A percentile compares a stretch with the other conserved stretches of the same genome.
These are phyloP conservation scores for Pythium guiyangense DNA, from an alignment of 352 stramenopile species.

Conservation along the genomic window DNA sequence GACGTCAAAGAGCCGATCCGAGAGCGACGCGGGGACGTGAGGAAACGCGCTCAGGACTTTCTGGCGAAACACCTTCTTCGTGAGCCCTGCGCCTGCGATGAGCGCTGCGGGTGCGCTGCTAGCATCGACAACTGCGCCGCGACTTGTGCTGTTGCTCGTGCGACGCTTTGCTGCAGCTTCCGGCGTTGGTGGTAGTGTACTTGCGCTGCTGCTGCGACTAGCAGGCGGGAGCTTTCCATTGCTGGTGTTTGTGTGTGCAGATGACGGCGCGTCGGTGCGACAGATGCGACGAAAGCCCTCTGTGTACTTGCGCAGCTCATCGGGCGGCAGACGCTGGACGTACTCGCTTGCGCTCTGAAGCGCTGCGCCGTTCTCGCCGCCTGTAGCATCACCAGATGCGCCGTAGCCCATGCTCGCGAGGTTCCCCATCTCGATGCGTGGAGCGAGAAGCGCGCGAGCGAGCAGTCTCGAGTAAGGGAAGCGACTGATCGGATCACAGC, in stretches of 20 bases:
- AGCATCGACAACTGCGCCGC: constrained; percentile 2
- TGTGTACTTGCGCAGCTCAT: constrained; percentile 61
- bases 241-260: neutral
- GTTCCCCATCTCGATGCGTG: constrained; percentile 45
- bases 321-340: constrained; percentile 45
- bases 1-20: constrained; percentile 81
- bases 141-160: constrained; percentile 1
- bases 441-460: neutral
- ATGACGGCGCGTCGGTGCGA: constrained; percentile 26
- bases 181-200: neutral
- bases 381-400: constrained; percentile 1
- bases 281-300: constrained; percentile 74
- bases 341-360: constrained; percentile 19
- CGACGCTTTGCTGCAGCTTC: constrained; percentile 4
- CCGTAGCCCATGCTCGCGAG: constrained; percentile 52
- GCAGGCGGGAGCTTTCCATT: constrained; percentile 13
- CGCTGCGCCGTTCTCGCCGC: constrained; percentile 12
- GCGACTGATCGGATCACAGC: neutral
- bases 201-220: constrained; percentile 16
- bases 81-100: constrained; percentile 15
- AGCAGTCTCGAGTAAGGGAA: neutral
- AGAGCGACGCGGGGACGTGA: constrained; percentile 77
- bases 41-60: constrained; percentile 76
- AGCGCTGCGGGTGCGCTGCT: too few relatives aligned
- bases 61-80: constrained; percentile 75